Base-by-base conservation (phyloP, 441 rosid genomes). In the Aleurites moluccanus region DNA sequence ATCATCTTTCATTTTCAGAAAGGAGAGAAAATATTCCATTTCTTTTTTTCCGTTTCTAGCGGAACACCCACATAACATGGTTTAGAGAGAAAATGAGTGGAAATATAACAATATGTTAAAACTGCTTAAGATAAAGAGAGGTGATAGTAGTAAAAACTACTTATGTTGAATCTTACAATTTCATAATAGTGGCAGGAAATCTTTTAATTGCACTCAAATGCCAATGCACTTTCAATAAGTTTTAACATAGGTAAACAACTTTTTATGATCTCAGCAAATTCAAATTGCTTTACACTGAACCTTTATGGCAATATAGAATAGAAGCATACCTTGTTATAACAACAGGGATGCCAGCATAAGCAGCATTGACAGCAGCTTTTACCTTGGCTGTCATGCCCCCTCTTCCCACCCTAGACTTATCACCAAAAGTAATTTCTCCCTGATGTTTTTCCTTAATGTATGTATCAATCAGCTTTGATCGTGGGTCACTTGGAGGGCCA, bases 331-430 rank as follows among this genome's bases (percentile, higher is more conserved):
- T 93, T 69, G 98, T 94, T 66, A 96, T 93, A 79, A 94, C 83
- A 73, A 96, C 99, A 80, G 99, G 99, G 73, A 92, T 83, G 67
- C 98, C 97, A 50, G 93, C 97, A 77, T 85, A 65, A 67, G 99
- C 94, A 62, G 98, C 99, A 84, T 78, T 88, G 57, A 86, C 89
- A 73, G 99, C 99, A 84, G 99, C 98, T 85, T 89, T 92, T 73
- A 96, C 99, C 85, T 96, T 96, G 60, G 99, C 97, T 44, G 96
- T 92, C 99, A 96, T 96, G 70, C 99, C 99, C 9, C 99, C 99
- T 88, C 98, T 88, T 82, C 99, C 99, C 71, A 96, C 84, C 81
- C 89, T 87, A 73, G 99, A 96, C 82, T 96, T 96, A 80, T 96
- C 97, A n/a, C 99, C 99, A 77, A 93, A 94, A 44, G 98, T 96